Base-by-base conservation (phyloP, 176 grass and related monocot species). In the Zoysia pacifica region DNA sequence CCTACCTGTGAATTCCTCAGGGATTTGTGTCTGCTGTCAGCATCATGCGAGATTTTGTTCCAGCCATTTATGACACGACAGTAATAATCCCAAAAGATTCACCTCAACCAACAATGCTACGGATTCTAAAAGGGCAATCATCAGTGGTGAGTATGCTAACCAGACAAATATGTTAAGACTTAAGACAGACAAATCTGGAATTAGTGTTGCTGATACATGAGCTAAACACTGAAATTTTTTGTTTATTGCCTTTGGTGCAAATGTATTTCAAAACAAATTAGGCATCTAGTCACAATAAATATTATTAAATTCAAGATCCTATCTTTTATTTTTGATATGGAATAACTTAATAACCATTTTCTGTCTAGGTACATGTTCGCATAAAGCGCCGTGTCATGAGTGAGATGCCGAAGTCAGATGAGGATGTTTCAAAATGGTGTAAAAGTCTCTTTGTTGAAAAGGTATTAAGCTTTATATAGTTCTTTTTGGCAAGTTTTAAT, bases 11-110 rank as follows among this genome's bases (percentile, higher is more conserved):
- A 60, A 5, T 83, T 1, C 28, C 56, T 60, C 66, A 99, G 97
- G 97, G 97, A 53, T 99, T 99, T 64, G 97, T 99, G 59, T 90
- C 97, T 63, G 90, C 97, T 56, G 92, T 99, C 78, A 96, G 76
- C 78, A 90, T 84, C 46, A 99, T 93, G 97, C 86, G 90, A 9
- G 72, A 89, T 85, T 99, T 95, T 86, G 97, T 99, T 46, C 97
- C 97, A 78, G 93, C 97, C 78, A 86, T 99, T 47, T 96, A 93
- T 12, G 97, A 99, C 44, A 86, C 90, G 70, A 99, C 97, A 73
- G 93, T 99, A 62, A 86, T 86, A 77, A 91, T 99, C 91, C 97
- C 97, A 16, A 73, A 93, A 88, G 76, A 95, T 84, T 89, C 93
- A 76, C 97, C 93, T 84, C 66, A 87, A 79, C 97, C 97, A 43